phyloP scores from a whole-genome alignment of 106 monocot species.

The Xerophyta viscosa region DNA sequence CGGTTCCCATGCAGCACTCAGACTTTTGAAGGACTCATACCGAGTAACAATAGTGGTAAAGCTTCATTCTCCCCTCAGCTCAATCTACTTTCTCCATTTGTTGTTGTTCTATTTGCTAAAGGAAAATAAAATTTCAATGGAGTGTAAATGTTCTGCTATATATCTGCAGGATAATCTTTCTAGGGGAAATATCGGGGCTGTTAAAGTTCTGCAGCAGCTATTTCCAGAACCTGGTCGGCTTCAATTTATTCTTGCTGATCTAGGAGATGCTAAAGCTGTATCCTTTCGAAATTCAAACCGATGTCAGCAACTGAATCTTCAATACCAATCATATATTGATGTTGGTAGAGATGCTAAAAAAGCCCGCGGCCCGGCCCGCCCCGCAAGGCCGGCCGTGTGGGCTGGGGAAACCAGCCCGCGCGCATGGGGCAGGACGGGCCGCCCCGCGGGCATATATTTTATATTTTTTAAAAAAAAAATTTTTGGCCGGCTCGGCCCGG shows the following conservation, averaged over 20 bases:
- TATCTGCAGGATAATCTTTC: conserved; percentile 61
- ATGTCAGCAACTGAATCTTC: not conserved
- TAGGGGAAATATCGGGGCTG: conserved; percentile 63
- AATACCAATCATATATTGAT: no score
- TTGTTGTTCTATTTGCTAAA: not conserved
- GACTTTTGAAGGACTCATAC: conserved; percentile 57
- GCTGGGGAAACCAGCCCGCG: no score
- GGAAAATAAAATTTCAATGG: not conserved
- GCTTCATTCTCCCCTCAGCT: not conserved
- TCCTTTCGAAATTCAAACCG: conserved; percentile 6
- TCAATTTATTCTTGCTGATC: conserved; percentile 63
- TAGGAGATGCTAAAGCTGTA: conserved; percentile 67
- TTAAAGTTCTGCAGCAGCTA: conserved; percentile 60
- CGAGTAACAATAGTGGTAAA: conserved; percentile 75
- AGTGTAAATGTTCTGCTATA: not conserved
- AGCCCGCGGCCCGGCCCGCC: no score
- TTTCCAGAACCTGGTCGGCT: conserved; percentile 54
- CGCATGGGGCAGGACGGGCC: no score
- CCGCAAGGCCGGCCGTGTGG: no score
- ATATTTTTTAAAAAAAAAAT: no score
- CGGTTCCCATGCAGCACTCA: conserved; percentile 69
- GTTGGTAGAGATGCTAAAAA: no score
- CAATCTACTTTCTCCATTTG: conserved; percentile 1
- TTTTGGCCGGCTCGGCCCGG: no score
- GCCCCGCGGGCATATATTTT: no score